Evolutionary conservation across 2,329 filamentous ascomycete genomes (phyloP).

Genomic region (Scedosporium minutisporum): DNA sequence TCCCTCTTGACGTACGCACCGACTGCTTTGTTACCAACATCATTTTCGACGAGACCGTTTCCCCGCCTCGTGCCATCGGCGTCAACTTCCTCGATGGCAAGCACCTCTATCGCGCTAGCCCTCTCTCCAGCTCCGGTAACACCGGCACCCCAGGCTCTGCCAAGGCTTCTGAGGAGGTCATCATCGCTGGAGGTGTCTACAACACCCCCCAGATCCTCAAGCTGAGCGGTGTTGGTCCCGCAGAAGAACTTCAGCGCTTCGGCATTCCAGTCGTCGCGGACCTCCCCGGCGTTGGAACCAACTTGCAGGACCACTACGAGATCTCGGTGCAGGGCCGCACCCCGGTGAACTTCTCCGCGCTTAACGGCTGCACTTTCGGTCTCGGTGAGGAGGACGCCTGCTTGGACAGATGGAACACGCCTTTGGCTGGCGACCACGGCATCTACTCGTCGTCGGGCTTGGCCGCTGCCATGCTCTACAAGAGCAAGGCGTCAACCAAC

Average conservation of each 20-base stretch:
- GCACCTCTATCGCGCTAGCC: slow-evolving; percentile 10
- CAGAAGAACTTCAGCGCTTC: slow-evolving; percentile 23
- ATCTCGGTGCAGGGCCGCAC: slow-evolving; percentile 21
- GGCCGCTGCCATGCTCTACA: too few species aligned
- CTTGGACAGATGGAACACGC: slow-evolving; percentile 11
- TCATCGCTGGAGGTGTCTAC: slow-evolving; percentile 14
- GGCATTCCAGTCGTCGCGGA: slow-evolving; percentile 35
- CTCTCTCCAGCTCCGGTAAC: not conserved
- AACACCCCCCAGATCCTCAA: slow-evolving; percentile 34
- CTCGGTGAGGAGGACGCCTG: slow-evolving; percentile 20
- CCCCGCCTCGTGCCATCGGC: slow-evolving; percentile 24
- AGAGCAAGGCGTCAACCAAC: too few species aligned
- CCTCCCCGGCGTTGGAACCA: slow-evolving; percentile 30
- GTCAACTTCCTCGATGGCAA: slow-evolving; percentile 18
- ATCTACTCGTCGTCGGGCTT: too few species aligned
- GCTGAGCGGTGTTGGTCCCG: slow-evolving; percentile 36
- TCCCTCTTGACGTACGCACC: slow-evolving; percentile 8
- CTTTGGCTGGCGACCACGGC: too few species aligned
- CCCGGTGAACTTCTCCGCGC: slow-evolving; percentile 18
- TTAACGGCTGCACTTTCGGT: slow-evolving; percentile 15
- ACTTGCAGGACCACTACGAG: slow-evolving; percentile 20
- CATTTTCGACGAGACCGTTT: slow-evolving; percentile 6
- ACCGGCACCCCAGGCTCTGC: slow-evolving; percentile 9
- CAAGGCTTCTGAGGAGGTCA: slow-evolving; percentile 13
- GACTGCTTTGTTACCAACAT: slow-evolving; percentile 9